Percentiles rank a stretch among this genome's conserved stretches.
These are phyloP conservation scores for Fusarium burgessii DNA, from an alignment of 2,329 filamentous ascomycete species.

Conservation along the genomic window DNA sequence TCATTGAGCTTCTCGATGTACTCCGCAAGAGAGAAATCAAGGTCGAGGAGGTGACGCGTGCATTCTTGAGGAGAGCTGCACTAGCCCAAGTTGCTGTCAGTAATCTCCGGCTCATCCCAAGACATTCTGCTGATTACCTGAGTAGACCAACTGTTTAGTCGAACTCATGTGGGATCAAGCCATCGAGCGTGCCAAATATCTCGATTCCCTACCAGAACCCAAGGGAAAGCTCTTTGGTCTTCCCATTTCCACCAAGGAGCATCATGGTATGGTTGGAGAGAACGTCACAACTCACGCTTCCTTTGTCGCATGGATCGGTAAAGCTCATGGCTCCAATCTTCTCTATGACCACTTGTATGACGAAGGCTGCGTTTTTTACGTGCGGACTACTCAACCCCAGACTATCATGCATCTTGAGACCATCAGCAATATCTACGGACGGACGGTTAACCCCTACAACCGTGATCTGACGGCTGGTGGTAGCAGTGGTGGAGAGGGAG, in stretches of 20 bases:
- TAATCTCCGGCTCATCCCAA: not conserved
- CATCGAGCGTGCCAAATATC: constrained; percentile 49
- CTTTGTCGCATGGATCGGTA: constrained; percentile 49
- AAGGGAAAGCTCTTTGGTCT: constrained; percentile 51
- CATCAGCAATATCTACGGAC: constrained; percentile 72
- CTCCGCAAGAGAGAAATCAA: constrained; percentile 37
- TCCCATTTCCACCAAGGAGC: constrained; percentile 53
- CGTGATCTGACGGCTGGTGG: constrained; percentile 71
- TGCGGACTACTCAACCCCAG: constrained; percentile 77
- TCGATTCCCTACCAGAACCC: constrained; percentile 51
- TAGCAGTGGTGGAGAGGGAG: constrained; percentile 68
- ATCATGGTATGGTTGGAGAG: constrained; percentile 52
- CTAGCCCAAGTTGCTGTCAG: constrained; percentile 45
- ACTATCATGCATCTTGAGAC: constrained; percentile 68
- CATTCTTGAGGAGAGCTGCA: constrained; percentile 44
- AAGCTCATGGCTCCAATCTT: constrained; percentile 50
- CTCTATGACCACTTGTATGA: constrained; percentile 48
- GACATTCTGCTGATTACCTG: not conserved
- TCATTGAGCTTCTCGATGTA: constrained; percentile 36
- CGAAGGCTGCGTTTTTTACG: constrained; percentile 56
- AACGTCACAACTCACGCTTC: constrained; percentile 48
- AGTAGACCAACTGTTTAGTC: constrained; percentile 50
- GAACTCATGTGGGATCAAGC: constrained; percentile 53
- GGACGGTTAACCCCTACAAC: constrained; percentile 73
- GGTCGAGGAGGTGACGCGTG: constrained; percentile 47